Percentiles rank a stretch among this genome's conserved stretches.
Evolutionary conservation across 345 rosid species (phyloP).

Genomic region (Eucalyptus pumila): DNA sequence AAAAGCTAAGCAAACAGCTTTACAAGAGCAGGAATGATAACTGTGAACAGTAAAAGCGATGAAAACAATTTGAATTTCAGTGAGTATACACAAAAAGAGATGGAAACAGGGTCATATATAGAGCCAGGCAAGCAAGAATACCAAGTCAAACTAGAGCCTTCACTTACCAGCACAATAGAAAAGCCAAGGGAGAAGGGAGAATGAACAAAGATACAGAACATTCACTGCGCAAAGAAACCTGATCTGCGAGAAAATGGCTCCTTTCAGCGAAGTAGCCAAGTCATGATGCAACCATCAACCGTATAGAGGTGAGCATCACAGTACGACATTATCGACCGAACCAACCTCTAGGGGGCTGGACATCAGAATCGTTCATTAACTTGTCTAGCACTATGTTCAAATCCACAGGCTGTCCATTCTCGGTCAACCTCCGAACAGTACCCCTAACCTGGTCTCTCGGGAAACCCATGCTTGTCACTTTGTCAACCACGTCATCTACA

Average conservation of each 20-base stretch:
- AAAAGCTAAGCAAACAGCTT: not conserved
- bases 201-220: not conserved
- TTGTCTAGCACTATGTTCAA: slow-evolving; percentile 82
- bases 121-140: not conserved
- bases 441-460: slow-evolving; percentile 84
- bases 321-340: slow-evolving; percentile 33
- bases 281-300: not conserved
- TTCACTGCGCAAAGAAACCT: not conserved
- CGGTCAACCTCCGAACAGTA: slow-evolving; percentile 67
- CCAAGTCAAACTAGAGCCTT: not conserved
- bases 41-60: not conserved
- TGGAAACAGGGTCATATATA: not conserved
- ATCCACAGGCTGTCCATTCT: slow-evolving; percentile 84
- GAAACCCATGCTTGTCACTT: slow-evolving; percentile 77
- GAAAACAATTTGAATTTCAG: not conserved
- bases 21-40: not conserved
- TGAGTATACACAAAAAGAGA: not conserved
- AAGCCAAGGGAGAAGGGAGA: not conserved
- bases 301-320: not conserved
- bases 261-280: not conserved
- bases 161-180: not conserved
- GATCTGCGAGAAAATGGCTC: not conserved
- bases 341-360: slow-evolving; percentile 76
- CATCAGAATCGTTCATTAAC: slow-evolving; percentile 76
- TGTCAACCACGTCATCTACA: slow-evolving; percentile 71